These are phyloP conservation scores for Plasmodium gaboni DNA, from an alignment of 169 alveolate genomes.

Conservation along the genomic window DNA sequence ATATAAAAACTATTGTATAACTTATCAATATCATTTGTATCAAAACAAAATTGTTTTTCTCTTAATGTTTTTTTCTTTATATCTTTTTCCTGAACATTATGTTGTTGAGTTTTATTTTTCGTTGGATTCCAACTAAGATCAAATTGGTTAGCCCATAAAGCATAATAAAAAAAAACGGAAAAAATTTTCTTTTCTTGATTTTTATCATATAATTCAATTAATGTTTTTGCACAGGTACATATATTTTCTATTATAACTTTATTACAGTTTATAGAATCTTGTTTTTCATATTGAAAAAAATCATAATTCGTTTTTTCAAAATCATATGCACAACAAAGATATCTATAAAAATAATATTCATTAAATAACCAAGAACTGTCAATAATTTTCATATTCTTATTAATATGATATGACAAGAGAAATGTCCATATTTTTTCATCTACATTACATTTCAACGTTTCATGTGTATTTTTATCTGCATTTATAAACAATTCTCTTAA, in stretches of 20 bases:
- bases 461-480: conserved; percentile 39
- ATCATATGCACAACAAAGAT: conserved; percentile 55
- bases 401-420: conserved; percentile 24
- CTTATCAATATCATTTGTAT: conserved; percentile 25
- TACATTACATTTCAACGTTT: conserved; percentile 38
- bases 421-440: conserved; percentile 38
- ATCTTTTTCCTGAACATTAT: conserved; percentile 26
- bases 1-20: conserved; percentile 30
- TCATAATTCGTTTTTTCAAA: conserved; percentile 65
- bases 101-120: conserved; percentile 25
- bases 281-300: conserved; percentile 52
- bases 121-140: conserved; percentile 73
- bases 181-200: conserved; percentile 34
- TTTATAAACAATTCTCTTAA: conserved; percentile 38
- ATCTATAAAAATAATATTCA: conserved; percentile 68
- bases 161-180: conserved; percentile 39
- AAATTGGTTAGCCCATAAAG: conserved; percentile 68
- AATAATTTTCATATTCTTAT: conserved; percentile 12
- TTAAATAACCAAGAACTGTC: conserved; percentile 48
- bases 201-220: conserved; percentile 22
- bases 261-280: conserved; percentile 43
- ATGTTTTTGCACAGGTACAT: conserved; percentile 50
- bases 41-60: conserved; percentile 44
- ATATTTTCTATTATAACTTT: conserved; percentile 32
- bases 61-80: conserved; percentile 46